These are phyloP conservation scores for Mycena kentingensis DNA, from an alignment of 768 basidiomycete species.

Conservation along the genomic window DNA sequence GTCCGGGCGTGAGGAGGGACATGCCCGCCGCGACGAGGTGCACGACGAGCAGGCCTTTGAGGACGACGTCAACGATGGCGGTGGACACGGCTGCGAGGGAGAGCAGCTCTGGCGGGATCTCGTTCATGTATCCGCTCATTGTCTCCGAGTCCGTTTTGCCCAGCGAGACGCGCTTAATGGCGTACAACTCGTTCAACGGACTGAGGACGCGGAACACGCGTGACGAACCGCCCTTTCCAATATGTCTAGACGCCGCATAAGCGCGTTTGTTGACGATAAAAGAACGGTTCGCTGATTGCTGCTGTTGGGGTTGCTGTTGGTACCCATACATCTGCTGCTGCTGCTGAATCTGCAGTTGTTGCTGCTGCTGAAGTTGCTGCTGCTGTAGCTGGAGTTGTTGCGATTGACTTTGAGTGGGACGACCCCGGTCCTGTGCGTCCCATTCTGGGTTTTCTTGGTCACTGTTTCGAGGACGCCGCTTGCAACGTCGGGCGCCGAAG, in stretches of 20 bases:
- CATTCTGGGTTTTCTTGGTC: slow-evolving; percentile 42
- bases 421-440: slow-evolving; percentile 40
- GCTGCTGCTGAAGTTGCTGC: slow-evolving; percentile 32
- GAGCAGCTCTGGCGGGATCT: slow-evolving; percentile 63
- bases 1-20: slow-evolving; percentile 53
- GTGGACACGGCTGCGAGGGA: slow-evolving; percentile 46
- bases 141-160: slow-evolving; percentile 89
- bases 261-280: slow-evolving; percentile 66
- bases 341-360: slow-evolving; percentile 33
- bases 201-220: slow-evolving; percentile 91
- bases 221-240: slow-evolving; percentile 95
- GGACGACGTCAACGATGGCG: slow-evolving; percentile 45
- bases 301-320: slow-evolving; percentile 36
- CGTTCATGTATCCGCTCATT: slow-evolving; percentile 94
- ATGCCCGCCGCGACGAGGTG: slow-evolving; percentile 69
- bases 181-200: slow-evolving; percentile 73
- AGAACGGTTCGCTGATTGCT: slow-evolving; percentile 45
- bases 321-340: slow-evolving; percentile 38
- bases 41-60: slow-evolving; percentile 51
- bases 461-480: slow-evolving; percentile 51
- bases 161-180: slow-evolving; percentile 89
- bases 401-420: too few species aligned
- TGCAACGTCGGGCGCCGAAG: slow-evolving; percentile 27
- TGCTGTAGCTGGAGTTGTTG: slow-evolving; percentile 24
- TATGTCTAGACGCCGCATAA: slow-evolving; percentile 83